These are phyloP conservation scores for Gardenia jasminoides DNA, from an alignment of 257 asterid species.

Conservation along the genomic window DNA sequence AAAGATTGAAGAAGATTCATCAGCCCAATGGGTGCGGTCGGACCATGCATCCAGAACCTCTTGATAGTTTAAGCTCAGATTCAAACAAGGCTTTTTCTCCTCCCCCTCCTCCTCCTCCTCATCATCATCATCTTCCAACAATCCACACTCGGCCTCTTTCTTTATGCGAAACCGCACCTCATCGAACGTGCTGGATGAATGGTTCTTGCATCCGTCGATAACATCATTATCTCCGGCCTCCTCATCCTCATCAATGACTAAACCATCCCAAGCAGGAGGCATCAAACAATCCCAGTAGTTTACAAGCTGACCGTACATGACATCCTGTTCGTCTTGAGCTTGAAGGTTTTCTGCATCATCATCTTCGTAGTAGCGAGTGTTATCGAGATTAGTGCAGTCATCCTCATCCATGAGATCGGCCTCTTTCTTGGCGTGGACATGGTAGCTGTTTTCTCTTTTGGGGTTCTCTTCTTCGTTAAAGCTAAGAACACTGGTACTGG, in stretches of 20 bases:
- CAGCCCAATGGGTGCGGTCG: conserved; percentile 22
- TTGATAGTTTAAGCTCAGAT: conserved; percentile 28
- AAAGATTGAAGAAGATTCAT: background rate
- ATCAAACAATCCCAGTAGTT: conserved; percentile 11
- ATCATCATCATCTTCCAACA: conserved; percentile 4
- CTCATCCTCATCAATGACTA: background rate
- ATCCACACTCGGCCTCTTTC: background rate
- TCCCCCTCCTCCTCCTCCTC: background rate
- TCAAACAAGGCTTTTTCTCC: conserved; percentile 8
- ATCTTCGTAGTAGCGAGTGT: background rate
- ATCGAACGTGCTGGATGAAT: background rate
- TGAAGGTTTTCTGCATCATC: conserved; percentile 4
- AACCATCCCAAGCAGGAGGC: background rate
- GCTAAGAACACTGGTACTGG: background rate
- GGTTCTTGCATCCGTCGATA: background rate
- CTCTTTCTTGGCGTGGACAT: background rate
- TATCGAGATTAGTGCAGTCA: background rate
- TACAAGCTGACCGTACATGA: background rate
- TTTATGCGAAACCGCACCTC: background rate
- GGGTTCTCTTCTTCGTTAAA: background rate
- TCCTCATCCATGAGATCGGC: background rate
- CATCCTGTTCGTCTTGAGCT: background rate
- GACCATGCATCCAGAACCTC: conserved; percentile 25
- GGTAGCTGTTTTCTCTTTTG: no score
- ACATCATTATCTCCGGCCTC: background rate